phyloP scores from a whole-genome alignment of 164 flowering plant species.

The Saururus chinensis region DNA sequence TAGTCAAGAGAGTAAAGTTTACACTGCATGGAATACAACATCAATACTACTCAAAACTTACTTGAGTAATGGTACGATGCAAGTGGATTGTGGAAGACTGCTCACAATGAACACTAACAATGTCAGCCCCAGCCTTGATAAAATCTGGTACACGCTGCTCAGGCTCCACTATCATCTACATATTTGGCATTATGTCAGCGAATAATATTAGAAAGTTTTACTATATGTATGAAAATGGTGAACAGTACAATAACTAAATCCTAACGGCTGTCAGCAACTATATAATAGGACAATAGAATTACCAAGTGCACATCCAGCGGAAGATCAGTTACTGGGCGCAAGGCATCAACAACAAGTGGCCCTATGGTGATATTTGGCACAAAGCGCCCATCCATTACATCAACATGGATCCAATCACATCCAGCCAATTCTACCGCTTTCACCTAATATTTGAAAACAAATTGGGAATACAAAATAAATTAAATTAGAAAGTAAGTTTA shows the following conservation, averaged over 20 bases:
- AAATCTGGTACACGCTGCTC: slow-evolving; percentile 94
- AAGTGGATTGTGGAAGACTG: slow-evolving; percentile 92
- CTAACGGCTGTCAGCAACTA: not conserved
- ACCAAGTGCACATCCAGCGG: slow-evolving; percentile 99
- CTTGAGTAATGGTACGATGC: slow-evolving; percentile 80
- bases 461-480: not conserved
- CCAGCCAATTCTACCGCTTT: slow-evolving; percentile 99
- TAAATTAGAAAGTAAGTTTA: not conserved
- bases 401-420: slow-evolving; percentile 99
- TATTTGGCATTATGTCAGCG: not conserved
- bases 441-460: slow-evolving; percentile 32
- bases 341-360: slow-evolving; percentile 94
- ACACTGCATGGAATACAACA: not conserved
- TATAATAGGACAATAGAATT: slow-evolving; percentile 7
- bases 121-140: slow-evolving; percentile 97
- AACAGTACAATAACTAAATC: no score
- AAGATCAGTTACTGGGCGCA: slow-evolving; percentile 94
- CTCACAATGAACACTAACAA: slow-evolving; percentile 94
- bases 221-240: not conserved
- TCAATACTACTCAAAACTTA: slow-evolving; percentile 17
- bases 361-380: slow-evolving; percentile 98
- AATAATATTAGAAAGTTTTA: not conserved
- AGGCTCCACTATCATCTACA: slow-evolving; percentile 98
- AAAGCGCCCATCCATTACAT: slow-evolving; percentile 99
- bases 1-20: no score